Percentiles rank a stretch among this genome's conserved stretches.
Evolutionary conservation across 2,329 filamentous ascomycete species (phyloP).

Genomic region (Passalora sequoiae): DNA sequence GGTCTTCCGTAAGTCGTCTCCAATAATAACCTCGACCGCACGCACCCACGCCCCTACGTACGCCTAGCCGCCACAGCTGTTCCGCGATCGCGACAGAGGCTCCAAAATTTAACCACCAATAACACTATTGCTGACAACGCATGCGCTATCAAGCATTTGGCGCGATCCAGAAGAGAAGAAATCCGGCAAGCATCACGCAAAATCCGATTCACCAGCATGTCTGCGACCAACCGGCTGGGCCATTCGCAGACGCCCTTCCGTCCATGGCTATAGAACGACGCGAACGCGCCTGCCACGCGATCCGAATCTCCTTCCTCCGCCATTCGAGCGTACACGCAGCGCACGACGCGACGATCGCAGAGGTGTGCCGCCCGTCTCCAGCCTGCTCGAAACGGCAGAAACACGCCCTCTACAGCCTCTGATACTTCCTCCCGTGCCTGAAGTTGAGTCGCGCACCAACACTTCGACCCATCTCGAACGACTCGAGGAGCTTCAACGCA

Average conservation of each 20-base stretch:
- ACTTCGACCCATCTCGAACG: not conserved
- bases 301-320: constrained; percentile 21
- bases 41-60: no score
- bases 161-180: constrained; percentile 47
- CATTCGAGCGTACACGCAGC: constrained; percentile 24
- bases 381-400: constrained; percentile 28
- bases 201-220: constrained; percentile 45
- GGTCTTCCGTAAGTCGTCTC: constrained; percentile 45
- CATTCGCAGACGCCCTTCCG: constrained; percentile 47
- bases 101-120: constrained; percentile 6
- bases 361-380: constrained; percentile 30
- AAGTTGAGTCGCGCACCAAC: constrained; percentile 7
- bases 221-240: constrained; percentile 53
- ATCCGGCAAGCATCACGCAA: constrained; percentile 40
- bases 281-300: constrained; percentile 28
- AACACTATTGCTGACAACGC: constrained; percentile 9
- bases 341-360: constrained; percentile 18
- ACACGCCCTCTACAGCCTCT: constrained; percentile 8
- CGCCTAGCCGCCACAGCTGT: no score
- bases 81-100: no score
- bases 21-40: no score
- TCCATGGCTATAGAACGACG: constrained; percentile 27
- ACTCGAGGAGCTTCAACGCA: constrained; percentile 1
- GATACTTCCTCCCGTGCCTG: constrained; percentile 24
- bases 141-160: constrained; percentile 40